Percentiles rank a stretch among this genome's conserved stretches.
Evolutionary conservation across 306 rosid genomes (phyloP).

Genomic region (Benincasa hispida): DNA sequence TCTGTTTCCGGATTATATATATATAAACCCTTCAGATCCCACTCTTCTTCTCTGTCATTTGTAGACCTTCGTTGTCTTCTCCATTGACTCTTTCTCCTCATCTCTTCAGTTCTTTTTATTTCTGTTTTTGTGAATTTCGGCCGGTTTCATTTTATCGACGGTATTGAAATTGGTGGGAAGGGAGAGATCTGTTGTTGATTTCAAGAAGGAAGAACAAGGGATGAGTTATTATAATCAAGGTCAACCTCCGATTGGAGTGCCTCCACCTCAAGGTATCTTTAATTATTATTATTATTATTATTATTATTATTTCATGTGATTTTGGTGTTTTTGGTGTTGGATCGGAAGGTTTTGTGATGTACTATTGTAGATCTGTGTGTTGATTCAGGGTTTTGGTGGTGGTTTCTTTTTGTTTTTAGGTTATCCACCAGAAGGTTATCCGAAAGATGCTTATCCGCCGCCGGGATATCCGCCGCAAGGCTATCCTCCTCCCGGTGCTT

Average conservation of each 20-base stretch:
- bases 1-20: not conserved
- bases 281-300: not conserved
- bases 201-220: not conserved
- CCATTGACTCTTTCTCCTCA: not conserved
- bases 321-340: not conserved
- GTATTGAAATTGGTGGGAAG: not conserved
- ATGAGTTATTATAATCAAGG: slow-evolving; percentile 11
- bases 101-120: not conserved
- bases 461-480: slow-evolving; percentile 58
- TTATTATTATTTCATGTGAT: not conserved
- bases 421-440: slow-evolving; percentile 19
- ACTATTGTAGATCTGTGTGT: slow-evolving; percentile 4
- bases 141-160: not conserved
- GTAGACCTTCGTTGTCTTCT: not conserved
- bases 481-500: slow-evolving; percentile 25
- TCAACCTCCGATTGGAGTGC: slow-evolving; percentile 4
- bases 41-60: not conserved
- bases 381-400: not conserved
- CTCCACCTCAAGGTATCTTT: slow-evolving; percentile 4
- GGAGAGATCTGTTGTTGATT: not conserved
- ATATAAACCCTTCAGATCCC: not conserved
- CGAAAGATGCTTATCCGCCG: slow-evolving; percentile 44
- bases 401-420: not conserved
- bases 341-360: not conserved
- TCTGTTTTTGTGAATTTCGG: not conserved